Evolutionary conservation across 768 basidiomycete species (phyloP).

Genomic region (Calvatia gigantea): DNA sequence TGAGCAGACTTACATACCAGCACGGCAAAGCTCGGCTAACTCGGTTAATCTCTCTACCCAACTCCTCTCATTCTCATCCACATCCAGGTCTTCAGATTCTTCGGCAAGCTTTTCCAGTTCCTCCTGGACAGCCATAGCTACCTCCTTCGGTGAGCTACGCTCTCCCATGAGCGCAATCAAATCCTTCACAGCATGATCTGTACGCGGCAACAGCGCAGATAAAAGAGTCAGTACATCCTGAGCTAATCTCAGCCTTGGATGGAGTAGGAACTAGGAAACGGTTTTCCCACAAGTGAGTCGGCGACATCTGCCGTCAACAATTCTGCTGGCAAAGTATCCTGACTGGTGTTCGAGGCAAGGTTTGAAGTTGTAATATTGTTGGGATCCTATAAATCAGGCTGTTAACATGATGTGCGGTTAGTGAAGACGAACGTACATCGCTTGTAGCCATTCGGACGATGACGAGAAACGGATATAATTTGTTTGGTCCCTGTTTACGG

Average conservation of each 20-base stretch:
- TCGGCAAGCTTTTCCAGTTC: conserved; percentile 32
- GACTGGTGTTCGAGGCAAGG: neutral
- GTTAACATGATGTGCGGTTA: neutral
- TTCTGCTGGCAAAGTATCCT: neutral
- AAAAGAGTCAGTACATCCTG: conserved; percentile 44
- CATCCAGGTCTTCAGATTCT: conserved; percentile 21
- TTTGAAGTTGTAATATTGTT: neutral
- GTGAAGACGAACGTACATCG: neutral
- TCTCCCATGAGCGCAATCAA: conserved; percentile 39
- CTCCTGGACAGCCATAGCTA: conserved; percentile 45
- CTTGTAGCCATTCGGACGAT: neutral
- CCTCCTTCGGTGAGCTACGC: conserved; percentile 41
- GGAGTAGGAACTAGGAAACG: neutral
- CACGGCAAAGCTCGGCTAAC: conserved; percentile 35
- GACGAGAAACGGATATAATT: neutral
- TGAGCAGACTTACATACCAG: conserved; percentile 27
- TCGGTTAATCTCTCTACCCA: conserved; percentile 31
- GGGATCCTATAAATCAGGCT: neutral
- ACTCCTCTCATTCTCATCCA: conserved; percentile 19
- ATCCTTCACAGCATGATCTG: conserved; percentile 33
- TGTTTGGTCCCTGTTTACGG: neutral
- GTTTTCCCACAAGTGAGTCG: conserved; percentile 7
- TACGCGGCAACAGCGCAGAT: conserved; percentile 35
- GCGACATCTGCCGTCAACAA: conserved; percentile 1
- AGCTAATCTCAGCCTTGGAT: neutral